Evolutionary conservation across 352 stramenopile species (phyloP).

Genomic region (Pythium folliculosum): DNA sequence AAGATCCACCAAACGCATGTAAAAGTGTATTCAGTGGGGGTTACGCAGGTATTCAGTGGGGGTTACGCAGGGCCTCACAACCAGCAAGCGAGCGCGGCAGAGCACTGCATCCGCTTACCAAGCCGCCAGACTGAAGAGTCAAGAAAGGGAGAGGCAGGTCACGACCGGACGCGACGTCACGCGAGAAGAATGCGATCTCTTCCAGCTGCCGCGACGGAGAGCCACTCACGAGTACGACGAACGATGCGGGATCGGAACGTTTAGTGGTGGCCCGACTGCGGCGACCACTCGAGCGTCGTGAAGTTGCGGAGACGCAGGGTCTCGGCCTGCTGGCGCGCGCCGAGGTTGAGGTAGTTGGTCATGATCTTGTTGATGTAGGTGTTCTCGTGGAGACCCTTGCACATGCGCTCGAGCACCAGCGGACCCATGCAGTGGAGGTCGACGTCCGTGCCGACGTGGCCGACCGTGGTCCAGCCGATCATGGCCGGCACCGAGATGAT

Average conservation of each 20-base stretch:
- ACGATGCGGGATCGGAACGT: neutral
- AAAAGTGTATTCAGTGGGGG: neutral
- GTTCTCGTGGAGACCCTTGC: slow-evolving; percentile 69
- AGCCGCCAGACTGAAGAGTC: neutral
- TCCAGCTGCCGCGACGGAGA: neutral
- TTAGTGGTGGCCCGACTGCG: slow-evolving; percentile 23
- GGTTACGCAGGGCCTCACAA: neutral
- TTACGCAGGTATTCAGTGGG: neutral
- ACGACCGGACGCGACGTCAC: too few relatives aligned
- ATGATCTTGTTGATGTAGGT: slow-evolving; percentile 77
- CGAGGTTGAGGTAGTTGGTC: slow-evolving; percentile 66
- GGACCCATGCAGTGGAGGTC: slow-evolving; percentile 77
- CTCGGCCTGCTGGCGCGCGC: slow-evolving; percentile 56
- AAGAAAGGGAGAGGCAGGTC: neutral
- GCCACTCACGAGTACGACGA: neutral
- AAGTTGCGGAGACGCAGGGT: slow-evolving; percentile 43
- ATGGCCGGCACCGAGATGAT: slow-evolving; percentile 45
- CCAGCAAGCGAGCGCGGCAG: neutral
- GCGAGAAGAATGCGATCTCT: neutral
- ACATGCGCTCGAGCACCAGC: slow-evolving; percentile 55
- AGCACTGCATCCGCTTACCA: neutral
- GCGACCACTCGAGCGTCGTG: slow-evolving; percentile 27
- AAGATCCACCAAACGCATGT: neutral
- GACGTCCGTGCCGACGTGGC: slow-evolving; percentile 71
- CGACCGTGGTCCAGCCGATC: slow-evolving; percentile 64